A percentile compares a stretch with the other conserved stretches of the same genome.
These are phyloP conservation scores for Xylariaceae sp. DNA, from an alignment of 2,329 filamentous ascomycete species.

Conservation along the genomic window DNA sequence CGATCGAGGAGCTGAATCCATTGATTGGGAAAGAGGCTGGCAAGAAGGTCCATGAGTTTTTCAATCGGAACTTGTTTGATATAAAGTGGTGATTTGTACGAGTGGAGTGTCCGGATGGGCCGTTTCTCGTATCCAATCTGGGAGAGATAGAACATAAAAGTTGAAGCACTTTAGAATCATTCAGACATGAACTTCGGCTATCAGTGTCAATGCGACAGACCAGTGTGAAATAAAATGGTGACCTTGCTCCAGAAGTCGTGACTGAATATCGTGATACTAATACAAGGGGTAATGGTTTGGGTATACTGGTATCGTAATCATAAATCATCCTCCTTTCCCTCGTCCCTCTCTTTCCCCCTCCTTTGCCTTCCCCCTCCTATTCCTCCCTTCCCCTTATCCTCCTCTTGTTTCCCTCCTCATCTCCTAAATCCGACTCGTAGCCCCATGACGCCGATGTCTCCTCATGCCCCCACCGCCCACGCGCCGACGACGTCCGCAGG, in stretches of 20 bases:
- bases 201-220: background rate
- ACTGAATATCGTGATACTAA: background rate
- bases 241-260: background rate
- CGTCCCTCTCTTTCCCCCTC: background rate
- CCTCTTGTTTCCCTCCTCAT: too few relatives aligned
- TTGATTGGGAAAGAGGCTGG: constrained; percentile 74
- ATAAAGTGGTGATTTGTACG: constrained; percentile 33
- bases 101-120: background rate
- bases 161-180: background rate
- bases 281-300: constrained; percentile 5
- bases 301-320: constrained; percentile 29
- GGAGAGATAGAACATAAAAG: background rate
- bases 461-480: constrained; percentile 7
- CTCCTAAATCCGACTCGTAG: constrained; percentile 34
- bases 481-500: constrained; percentile 31
- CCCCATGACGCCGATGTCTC: constrained; percentile 22
- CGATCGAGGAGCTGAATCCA: constrained; percentile 63
- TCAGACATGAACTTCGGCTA: background rate
- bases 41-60: constrained; percentile 74
- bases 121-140: background rate
- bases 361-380: background rate
- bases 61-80: constrained; percentile 59
- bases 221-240: background rate
- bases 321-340: background rate
- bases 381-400: background rate